Base-by-base conservation (phyloP, 2,329 filamentous ascomycete species). In the Aureobasidium sp. region DNA sequence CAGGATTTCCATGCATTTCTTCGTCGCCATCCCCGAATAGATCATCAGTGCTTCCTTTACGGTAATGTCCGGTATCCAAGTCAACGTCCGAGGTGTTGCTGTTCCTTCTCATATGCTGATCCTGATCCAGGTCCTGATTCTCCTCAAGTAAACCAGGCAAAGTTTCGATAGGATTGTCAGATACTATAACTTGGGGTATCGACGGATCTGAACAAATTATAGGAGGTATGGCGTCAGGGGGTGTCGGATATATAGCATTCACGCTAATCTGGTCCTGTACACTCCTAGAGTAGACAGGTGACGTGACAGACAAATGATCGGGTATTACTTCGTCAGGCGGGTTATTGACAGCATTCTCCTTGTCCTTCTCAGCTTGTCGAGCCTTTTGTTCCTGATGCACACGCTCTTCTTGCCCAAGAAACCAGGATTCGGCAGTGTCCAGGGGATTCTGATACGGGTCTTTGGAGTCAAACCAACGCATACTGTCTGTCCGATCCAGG, bases 1-100 rank as follows among this genome's bases (percentile, higher is more conserved):
- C 83, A 65, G 84, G 82, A n/a, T 86, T 83, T n/a, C 81, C 85
- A 73, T 90, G 90, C 66, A 87, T 83, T 66, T 90, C 86, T 9
- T 82, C 83, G 13, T 85, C 85, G 66, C 89, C 79, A 60, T 89
- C 87, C 21, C 81, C 86, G 68, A 89, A 88, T 8, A 89, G 75
- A 66, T 86, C 82, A 63, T 83, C 81, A 39, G 79, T 76, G 41
- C 77, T 25, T 81, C 81, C 42, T 65, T 62, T 65, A 62, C 62
- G 59, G 67, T 69, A 52, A 3, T 50, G 32, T 41, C 36, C 30
- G 16, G 47, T n/a, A 15, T 62, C 50, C 5, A 79, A 80, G 62
- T 87, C 84, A 59, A 85, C 77, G 1, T 81, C 81, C 4, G 83
- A 81, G 0, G 82, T 83, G 8, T 39, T 49, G 32, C 64, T 60